Evolutionary conservation across 192 early-diverging fungal species (phyloP).

Genomic region (Rhizophagus prolifer): DNA sequence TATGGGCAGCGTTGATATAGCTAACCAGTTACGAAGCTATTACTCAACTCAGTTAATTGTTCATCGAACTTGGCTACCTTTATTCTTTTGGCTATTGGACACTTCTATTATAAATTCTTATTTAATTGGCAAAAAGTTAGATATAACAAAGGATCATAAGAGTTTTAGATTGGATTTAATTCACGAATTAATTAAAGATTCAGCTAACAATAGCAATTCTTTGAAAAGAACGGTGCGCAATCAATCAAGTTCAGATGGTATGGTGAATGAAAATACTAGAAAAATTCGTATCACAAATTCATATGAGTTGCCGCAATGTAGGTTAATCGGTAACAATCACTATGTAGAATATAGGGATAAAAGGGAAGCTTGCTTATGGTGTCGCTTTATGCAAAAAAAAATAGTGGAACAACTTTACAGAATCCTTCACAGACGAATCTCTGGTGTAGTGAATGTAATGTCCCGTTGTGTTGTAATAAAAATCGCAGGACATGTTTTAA

Average conservation of each 20-base stretch:
- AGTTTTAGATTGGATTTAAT: not conserved
- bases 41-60: not conserved
- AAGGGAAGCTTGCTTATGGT: no score
- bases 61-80: not conserved
- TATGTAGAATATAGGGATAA: no score
- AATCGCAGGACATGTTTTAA: no score
- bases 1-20: slow-evolving; percentile 19
- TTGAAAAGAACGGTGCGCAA: no score
- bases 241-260: no score
- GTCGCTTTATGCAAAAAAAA: no score
- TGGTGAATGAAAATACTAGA: no score
- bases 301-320: no score
- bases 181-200: not conserved
- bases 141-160: not conserved
- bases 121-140: not conserved
- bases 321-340: no score
- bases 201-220: not conserved
- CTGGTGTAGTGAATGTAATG: not conserved
- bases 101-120: not conserved
- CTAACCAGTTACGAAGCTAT: not conserved
- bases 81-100: not conserved
- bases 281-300: no score
- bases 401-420: no score
- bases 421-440: not conserved
- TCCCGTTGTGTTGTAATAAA: not conserved